Conservation (phyloP, 164 flowering plant genomes). For the Euptelea pleiosperma region DNA sequence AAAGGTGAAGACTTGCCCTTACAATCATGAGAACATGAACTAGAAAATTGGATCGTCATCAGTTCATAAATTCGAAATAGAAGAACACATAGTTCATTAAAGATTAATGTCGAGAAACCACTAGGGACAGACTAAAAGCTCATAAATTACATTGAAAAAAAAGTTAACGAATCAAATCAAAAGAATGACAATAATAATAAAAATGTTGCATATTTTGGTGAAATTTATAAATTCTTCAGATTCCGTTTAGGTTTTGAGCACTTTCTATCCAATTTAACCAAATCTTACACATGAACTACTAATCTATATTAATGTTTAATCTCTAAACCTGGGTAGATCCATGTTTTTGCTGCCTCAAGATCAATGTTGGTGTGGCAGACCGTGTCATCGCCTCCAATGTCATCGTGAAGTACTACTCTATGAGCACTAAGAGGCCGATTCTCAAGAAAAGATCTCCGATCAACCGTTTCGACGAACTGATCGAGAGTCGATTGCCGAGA, state of each 20-base stretch:
- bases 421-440: slow-evolving; percentile 1
- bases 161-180: too few species aligned
- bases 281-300: too few species aligned
- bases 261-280: too few species aligned
- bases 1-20: not conserved
- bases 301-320: too few species aligned
- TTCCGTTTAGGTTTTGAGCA: too few species aligned
- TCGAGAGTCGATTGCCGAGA: slow-evolving; percentile 66
- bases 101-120: not conserved
- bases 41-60: too few species aligned
- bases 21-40: too few species aligned
- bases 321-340: slow-evolving; percentile 94
- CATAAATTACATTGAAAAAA: too few species aligned
- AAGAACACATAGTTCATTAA: not conserved
- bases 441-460: not conserved
- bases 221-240: too few species aligned
- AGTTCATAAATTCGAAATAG: not conserved
- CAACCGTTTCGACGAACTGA: slow-evolving; percentile 32
- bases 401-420: not conserved
- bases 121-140: not conserved
- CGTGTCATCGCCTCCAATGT: slow-evolving; percentile 14
- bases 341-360: slow-evolving; percentile 79
- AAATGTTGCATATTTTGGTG: too few species aligned
- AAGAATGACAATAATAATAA: too few species aligned
- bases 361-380: slow-evolving; percentile 41